Evolutionary conservation across 768 basidiomycete genomes (phyloP).

Genomic region (Suillus americanus): DNA sequence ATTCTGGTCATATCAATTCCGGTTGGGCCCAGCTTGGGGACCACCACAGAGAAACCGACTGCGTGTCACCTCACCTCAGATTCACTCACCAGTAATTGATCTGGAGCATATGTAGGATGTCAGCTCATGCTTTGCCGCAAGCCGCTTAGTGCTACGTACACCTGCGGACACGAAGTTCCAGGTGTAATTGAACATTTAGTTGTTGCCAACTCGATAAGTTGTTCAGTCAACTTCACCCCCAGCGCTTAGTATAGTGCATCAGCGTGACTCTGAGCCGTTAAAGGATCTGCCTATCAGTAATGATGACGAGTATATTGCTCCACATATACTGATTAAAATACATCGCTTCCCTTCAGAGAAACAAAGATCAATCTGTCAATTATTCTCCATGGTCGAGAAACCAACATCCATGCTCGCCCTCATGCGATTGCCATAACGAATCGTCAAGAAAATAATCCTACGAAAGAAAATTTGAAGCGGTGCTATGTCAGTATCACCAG

Average conservation of each 20-base stretch:
- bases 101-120: no score
- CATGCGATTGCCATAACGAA: constrained; percentile 51
- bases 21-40: no score
- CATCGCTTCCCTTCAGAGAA: neutral
- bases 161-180: no score
- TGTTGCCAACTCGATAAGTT: neutral
- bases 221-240: neutral
- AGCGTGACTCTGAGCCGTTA: neutral
- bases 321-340: no score
- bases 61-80: no score
- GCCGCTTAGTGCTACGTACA: no score
- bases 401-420: constrained; percentile 51
- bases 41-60: no score
- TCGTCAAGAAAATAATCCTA: constrained; percentile 46
- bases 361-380: constrained; percentile 21
- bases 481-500: neutral
- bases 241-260: no score
- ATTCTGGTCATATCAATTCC: no score
- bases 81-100: no score
- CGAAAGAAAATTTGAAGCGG: neutral
- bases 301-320: neutral
- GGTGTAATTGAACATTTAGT: no score
- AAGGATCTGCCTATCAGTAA: neutral
- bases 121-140: no score
- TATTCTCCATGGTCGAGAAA: constrained; percentile 37